Evolutionary conservation across 805 yeast species (phyloP).

Genomic region (Candida stauntonica): DNA sequence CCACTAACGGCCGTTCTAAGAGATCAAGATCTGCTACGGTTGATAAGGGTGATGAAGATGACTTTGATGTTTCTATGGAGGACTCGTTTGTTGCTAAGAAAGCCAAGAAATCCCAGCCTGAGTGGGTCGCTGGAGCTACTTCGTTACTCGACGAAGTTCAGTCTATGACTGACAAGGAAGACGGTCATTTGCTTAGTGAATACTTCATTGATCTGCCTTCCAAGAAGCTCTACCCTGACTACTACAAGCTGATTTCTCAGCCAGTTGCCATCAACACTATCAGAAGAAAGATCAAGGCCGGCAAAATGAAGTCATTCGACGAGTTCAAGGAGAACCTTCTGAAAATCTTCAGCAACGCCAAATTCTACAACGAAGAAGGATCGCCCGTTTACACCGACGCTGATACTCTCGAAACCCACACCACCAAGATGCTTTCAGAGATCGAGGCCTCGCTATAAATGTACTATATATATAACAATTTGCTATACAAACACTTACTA

Average conservation of each 20-base stretch:
- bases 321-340: conserved; percentile 57
- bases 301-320: conserved; percentile 41
- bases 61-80: conserved; percentile 6
- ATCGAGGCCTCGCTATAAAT: not conserved
- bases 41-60: conserved; percentile 4
- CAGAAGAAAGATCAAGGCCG: conserved; percentile 48
- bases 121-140: conserved; percentile 28
- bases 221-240: conserved; percentile 75
- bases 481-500: too few species aligned
- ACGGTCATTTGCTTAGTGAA: conserved; percentile 42
- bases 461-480: too few species aligned
- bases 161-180: conserved; percentile 29
- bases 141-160: conserved; percentile 41
- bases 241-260: conserved; percentile 49
- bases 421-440: conserved; percentile 48
- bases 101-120: conserved; percentile 23
- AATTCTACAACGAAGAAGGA: conserved; percentile 86
- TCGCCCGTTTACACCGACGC: conserved; percentile 85
- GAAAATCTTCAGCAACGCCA: conserved; percentile 79
- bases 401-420: conserved; percentile 60
- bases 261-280: conserved; percentile 69
- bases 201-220: conserved; percentile 72
- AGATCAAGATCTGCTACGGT: conserved; percentile 22
- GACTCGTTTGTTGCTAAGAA: conserved; percentile 16
- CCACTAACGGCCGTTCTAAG: conserved; percentile 17